phyloP scores from a whole-genome alignment of 1,139 yeast genomes.

The Geotrichum restrictum region DNA sequence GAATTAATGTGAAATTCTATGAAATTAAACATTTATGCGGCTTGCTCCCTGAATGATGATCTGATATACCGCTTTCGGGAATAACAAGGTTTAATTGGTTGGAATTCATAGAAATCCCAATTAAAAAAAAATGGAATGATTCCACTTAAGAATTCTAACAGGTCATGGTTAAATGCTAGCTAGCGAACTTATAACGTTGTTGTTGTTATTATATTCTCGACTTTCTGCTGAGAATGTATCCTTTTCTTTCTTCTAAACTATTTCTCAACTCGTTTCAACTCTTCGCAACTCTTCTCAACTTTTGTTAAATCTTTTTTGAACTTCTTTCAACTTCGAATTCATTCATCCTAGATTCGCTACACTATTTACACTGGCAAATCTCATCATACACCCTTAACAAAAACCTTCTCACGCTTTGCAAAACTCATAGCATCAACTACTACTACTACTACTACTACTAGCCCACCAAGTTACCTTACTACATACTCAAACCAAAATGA shows the following conservation, averaged over 20 bases:
- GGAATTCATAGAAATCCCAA: too few species aligned
- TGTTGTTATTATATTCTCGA: too few species aligned
- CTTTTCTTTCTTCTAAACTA: not conserved
- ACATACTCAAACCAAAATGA: not conserved
- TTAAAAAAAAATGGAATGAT: slow-evolving; percentile 6
- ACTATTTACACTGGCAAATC: too few species aligned
- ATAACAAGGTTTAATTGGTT: not conserved
- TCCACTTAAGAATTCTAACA: not conserved
- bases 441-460: too few species aligned
- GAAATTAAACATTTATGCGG: not conserved
- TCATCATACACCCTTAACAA: too few species aligned
- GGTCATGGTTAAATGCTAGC: not conserved
- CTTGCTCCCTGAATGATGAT: not conserved
- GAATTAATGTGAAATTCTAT: not conserved
- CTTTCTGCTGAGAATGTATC: not conserved
- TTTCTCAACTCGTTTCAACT: slow-evolving; percentile 1
- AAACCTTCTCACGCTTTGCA: too few species aligned
- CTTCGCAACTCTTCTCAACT: not conserved
- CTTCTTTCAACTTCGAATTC: not conserved
- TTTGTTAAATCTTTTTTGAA: not conserved
- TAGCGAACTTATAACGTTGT: too few species aligned
- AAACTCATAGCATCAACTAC: too few species aligned
- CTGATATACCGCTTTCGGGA: slow-evolving; percentile 10
- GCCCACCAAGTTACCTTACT: not conserved
- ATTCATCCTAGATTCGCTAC: not conserved